Base-by-base conservation (phyloP, 2,329 filamentous ascomycete genomes). In the Neonectria punicea region DNA sequence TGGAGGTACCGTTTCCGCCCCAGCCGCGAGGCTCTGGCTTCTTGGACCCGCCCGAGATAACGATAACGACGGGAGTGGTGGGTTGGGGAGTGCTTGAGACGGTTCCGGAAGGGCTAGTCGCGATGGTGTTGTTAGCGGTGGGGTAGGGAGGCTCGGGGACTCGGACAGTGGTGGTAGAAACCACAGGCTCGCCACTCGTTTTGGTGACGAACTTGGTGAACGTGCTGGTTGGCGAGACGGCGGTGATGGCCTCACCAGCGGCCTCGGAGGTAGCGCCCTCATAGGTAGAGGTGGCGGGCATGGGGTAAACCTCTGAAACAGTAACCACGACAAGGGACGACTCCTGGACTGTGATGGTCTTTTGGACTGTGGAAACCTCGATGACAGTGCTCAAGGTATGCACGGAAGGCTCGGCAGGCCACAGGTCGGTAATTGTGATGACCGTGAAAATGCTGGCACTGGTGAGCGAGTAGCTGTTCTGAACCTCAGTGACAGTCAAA, bases 111-210 rank as follows among this genome's bases (percentile, higher is more conserved):
- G 73, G 66, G 3, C 66, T 58, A 28, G 64, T 56, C 18, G 44
- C 63, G 34, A 65, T 54, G 5, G 76, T 80, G 58, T 69, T 73
- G 65, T 80, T 80, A 59, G 68, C 69, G 47, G 70, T 70, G 55
- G 76, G 66, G 67, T 75, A 76, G 9, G 71, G 74, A 50, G 71
- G 67, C 2, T 68, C 53, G 2, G 70, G 67, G 22, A 78, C 70
- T 61, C 73, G 73, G 63, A 80, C 70, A 14, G 77, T 80, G n/a
- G 73, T 77, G 61, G 76, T 78, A 28, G 73, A 72, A 25, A 75
- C 74, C 10, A 68, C 66, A 7, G 73, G 66, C 34, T 71, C 62
- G 20, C 74, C 75, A 36, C 51, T 67, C n/a, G 76, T 79, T 53
- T 74, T 69, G 36, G 78, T 80, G 58, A 78, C 69, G 30, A 75